phyloP scores from a whole-genome alignment of 352 stramenopile genomes.

The Phytophthora multivora region DNA sequence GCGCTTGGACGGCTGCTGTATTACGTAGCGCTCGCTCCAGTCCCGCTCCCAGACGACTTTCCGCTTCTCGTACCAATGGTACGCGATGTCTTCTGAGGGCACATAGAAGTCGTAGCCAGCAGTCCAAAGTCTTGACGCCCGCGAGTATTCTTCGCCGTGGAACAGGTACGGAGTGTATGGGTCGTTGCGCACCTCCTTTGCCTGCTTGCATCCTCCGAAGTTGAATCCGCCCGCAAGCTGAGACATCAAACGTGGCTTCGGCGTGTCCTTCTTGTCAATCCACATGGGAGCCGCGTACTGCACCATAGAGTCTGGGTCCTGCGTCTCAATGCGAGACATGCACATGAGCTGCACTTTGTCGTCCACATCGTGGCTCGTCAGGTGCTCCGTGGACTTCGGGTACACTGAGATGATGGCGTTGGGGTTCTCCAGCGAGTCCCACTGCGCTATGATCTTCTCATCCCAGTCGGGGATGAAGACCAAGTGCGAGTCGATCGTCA shows the following conservation, averaged over 20 bases:
- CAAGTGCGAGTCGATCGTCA: constrained; percentile 83
- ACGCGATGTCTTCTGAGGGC: constrained; percentile 72
- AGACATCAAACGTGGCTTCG: constrained; percentile 79
- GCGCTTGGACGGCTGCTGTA: constrained; percentile 77
- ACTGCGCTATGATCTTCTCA: constrained; percentile 72
- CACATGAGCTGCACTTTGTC: constrained; percentile 82
- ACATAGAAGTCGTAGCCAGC: constrained; percentile 83
- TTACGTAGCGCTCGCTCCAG: constrained; percentile 67
- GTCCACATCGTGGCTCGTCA: constrained; percentile 55
- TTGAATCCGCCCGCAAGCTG: constrained; percentile 84
- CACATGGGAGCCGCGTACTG: constrained; percentile 74
- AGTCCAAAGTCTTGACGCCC: constrained; percentile 76
- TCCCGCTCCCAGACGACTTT: constrained; percentile 86
- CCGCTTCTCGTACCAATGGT: constrained; percentile 83
- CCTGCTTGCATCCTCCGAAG: constrained; percentile 75
- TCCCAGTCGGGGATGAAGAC: constrained; percentile 82
- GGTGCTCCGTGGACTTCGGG: constrained; percentile 73
- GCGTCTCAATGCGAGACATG: constrained; percentile 72
- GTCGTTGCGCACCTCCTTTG: constrained; percentile 78
- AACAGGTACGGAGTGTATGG: constrained; percentile 82
- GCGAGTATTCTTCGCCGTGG: constrained; percentile 86
- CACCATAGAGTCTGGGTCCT: constrained; percentile 75
- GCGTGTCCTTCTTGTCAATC: constrained; percentile 68
- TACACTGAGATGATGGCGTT: constrained; percentile 86
- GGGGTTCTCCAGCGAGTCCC: constrained; percentile 69